Conservation (phyloP, 192 early-diverging fungal genomes). For the Mortierella antarctica region DNA sequence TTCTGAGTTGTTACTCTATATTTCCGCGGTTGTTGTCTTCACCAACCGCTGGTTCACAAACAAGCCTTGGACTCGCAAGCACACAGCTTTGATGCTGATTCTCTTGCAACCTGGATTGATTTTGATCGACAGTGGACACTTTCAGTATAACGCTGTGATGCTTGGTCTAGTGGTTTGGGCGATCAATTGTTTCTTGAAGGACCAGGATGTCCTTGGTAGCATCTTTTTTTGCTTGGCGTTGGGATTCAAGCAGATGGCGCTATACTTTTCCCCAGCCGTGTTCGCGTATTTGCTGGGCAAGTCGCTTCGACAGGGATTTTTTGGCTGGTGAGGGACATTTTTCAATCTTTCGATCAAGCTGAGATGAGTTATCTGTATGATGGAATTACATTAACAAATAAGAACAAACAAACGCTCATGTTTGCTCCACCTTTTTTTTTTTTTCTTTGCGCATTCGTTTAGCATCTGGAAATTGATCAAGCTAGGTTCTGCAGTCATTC, state of each 20-base stretch:
- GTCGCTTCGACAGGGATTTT: conserved; percentile 62
- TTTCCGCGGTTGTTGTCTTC: conserved; percentile 81
- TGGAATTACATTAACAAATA: background rate
- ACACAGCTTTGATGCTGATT: conserved; percentile 65
- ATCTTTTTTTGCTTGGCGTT: conserved; percentile 87
- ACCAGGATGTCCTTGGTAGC: conserved; percentile 75
- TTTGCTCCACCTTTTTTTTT: background rate
- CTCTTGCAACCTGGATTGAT: conserved; percentile 88
- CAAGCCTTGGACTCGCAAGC: conserved; percentile 51
- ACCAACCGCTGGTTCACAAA: conserved; percentile 59
- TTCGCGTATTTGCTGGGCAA: conserved; percentile 90
- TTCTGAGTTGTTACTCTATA: conserved; percentile 79
- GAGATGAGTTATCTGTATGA: background rate
- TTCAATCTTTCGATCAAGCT: background rate
- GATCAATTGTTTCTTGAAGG: conserved; percentile 71
- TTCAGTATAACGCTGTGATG: conserved; percentile 98
- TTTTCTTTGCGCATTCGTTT: background rate
- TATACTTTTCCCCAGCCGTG: conserved; percentile 92
- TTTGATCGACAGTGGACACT: conserved; percentile 97
- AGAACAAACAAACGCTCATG: background rate
- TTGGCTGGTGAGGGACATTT: conserved; percentile 51
- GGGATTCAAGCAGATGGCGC: conserved; percentile 96
- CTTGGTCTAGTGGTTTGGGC: conserved; percentile 89
- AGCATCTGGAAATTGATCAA: conserved; percentile 61
- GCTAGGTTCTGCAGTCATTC: conserved; percentile 78